These are phyloP conservation scores for Ophiostoma novo-ulmi DNA, from an alignment of 2,329 filamentous ascomycete genomes.

Conservation along the genomic window DNA sequence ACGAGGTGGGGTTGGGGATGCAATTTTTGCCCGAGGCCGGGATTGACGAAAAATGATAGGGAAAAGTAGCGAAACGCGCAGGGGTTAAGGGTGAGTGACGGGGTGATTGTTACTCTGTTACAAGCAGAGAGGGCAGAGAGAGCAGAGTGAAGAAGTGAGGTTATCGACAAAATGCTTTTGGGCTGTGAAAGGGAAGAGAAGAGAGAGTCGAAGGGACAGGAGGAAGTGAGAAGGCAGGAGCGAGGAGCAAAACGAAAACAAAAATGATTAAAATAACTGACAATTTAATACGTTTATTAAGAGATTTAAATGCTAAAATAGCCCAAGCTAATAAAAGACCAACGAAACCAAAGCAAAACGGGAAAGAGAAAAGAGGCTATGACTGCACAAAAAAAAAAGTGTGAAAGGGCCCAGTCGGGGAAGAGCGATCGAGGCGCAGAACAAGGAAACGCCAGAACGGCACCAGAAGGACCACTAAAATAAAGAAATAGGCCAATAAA, in stretches of 20 bases:
- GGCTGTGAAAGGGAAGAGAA: conserved; percentile 15
- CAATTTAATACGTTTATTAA: background rate
- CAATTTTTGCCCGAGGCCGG: conserved; percentile 15
- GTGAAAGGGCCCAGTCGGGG: background rate
- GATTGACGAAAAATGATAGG: conserved; percentile 15
- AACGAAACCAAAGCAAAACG: background rate
- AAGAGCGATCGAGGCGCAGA: conserved; percentile 6
- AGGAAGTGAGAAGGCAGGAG: background rate
- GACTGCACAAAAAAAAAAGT: conserved; percentile 1
- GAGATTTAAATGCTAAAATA: background rate
- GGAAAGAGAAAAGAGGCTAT: background rate
- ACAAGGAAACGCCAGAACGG: conserved; percentile 13
- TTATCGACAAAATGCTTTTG: conserved; percentile 2
- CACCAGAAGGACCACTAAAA: background rate
- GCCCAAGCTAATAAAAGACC: background rate
- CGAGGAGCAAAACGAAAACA: background rate
- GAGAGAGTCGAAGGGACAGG: background rate
- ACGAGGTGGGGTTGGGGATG: conserved; percentile 17
- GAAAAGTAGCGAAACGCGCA: conserved; percentile 7
- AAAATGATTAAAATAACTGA: background rate
- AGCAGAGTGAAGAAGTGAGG: background rate
- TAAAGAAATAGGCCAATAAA: background rate
- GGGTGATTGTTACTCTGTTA: background rate
- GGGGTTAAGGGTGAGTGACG: background rate
- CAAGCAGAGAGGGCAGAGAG: background rate